Percentiles rank a stretch among this genome's conserved stretches.
Conservation (phyloP, 495 filamentous ascomycete genomes). For the Platismatia glauca region DNA sequence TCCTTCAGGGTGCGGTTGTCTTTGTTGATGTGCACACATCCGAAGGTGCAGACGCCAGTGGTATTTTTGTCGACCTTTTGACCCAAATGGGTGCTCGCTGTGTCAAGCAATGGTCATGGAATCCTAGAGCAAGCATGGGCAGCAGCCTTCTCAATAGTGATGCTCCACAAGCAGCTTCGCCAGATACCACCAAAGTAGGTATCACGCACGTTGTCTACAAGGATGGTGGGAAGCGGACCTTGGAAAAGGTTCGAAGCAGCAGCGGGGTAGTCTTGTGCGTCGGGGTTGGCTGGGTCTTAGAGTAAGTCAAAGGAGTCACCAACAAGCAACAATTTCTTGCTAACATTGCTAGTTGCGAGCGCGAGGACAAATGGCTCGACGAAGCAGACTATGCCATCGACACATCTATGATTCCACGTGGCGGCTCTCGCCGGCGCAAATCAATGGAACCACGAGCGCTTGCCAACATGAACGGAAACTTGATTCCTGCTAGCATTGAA, state of each 20-base stretch:
- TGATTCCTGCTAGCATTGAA: conserved; percentile 37
- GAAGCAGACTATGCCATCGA: conserved; percentile 64
- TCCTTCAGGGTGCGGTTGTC: conserved; percentile 68
- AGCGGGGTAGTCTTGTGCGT: conserved; percentile 73
- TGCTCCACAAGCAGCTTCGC: conserved; percentile 7
- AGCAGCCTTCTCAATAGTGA: conserved; percentile 9
- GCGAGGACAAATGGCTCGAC: conserved; percentile 66
- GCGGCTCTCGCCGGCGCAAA: conserved; percentile 70
- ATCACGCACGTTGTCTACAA: conserved; percentile 97
- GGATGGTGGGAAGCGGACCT: conserved; percentile 75
- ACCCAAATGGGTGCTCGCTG: conserved; percentile 78
- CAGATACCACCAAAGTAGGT: conserved; percentile 50
- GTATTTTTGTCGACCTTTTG: conserved; percentile 73
- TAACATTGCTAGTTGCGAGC: conserved; percentile 55
- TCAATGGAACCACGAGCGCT: conserved; percentile 84
- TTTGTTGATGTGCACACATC: conserved; percentile 89
- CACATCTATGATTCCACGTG: conserved; percentile 61
- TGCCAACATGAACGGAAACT: conserved; percentile 60
- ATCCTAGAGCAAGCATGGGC: conserved; percentile 43
- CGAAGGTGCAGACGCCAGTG: conserved; percentile 78
- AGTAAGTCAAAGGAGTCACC: conserved; percentile 45
- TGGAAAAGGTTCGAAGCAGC: conserved; percentile 75
- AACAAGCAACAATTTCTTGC: conserved; percentile 10
- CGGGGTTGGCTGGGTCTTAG: conserved; percentile 79
- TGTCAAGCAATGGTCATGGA: conserved; percentile 81